Evolutionary conservation across 2,329 filamentous ascomycete genomes (phyloP).

Genomic region (Chalaropsis ovoidea): DNA sequence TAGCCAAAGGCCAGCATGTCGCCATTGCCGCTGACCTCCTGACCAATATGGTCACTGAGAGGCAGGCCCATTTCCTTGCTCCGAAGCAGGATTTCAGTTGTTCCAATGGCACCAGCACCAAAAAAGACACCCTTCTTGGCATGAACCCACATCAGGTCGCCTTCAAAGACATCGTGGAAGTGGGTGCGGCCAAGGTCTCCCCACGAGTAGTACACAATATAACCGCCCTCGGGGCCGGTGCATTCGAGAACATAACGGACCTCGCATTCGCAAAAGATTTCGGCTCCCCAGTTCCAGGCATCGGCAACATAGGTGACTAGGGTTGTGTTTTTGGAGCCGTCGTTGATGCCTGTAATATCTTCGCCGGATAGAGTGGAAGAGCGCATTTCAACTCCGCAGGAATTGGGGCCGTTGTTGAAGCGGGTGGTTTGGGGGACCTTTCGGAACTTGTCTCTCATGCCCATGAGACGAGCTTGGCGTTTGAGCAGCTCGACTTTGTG

Average conservation of each 20-base stretch:
- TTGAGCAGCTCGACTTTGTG: slow-evolving; percentile 49
- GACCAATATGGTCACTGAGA: slow-evolving; percentile 48
- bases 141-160: slow-evolving; percentile 57
- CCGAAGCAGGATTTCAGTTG: slow-evolving; percentile 54
- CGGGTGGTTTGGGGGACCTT: slow-evolving; percentile 52
- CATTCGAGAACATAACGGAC: slow-evolving; percentile 52
- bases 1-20: slow-evolving; percentile 58
- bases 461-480: slow-evolving; percentile 45
- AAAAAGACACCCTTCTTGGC: slow-evolving; percentile 56
- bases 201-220: slow-evolving; percentile 56
- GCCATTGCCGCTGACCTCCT: slow-evolving; percentile 55
- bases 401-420: slow-evolving; percentile 51
- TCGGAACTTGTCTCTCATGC: slow-evolving; percentile 44
- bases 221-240: slow-evolving; percentile 41
- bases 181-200: slow-evolving; percentile 48
- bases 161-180: slow-evolving; percentile 46
- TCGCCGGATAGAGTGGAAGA: slow-evolving; percentile 51
- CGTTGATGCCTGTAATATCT: slow-evolving; percentile 55
- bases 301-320: slow-evolving; percentile 58
- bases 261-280: slow-evolving; percentile 61
- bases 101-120: slow-evolving; percentile 54
- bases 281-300: slow-evolving; percentile 62
- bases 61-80: slow-evolving; percentile 49
- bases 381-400: slow-evolving; percentile 54
- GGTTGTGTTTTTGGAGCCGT: slow-evolving; percentile 57